Evolutionary conservation across 805 yeast genomes (phyloP).

Genomic region (Teunomyces funiuensis): DNA sequence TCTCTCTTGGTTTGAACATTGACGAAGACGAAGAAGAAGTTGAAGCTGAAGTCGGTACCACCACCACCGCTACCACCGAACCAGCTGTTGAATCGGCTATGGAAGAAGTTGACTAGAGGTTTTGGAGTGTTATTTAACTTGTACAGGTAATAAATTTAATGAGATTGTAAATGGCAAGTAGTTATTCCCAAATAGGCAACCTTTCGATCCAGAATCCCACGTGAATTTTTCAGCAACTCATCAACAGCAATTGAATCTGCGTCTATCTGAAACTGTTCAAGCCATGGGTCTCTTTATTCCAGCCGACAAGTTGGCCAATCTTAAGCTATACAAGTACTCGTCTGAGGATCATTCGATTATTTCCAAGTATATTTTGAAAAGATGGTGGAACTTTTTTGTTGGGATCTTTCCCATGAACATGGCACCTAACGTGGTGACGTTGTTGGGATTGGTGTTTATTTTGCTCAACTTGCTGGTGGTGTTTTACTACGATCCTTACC

Average conservation of each 20-base stretch:
- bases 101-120: slow-evolving; percentile 94
- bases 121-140: slow-evolving; percentile 6
- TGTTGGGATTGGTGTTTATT: slow-evolving; percentile 74
- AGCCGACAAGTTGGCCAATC: slow-evolving; percentile 46
- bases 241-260: neutral
- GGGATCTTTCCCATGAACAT: slow-evolving; percentile 75
- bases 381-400: slow-evolving; percentile 78
- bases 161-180: neutral
- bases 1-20: slow-evolving; percentile 96
- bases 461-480: slow-evolving; percentile 62
- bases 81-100: slow-evolving; percentile 88
- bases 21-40: slow-evolving; percentile 72
- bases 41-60: slow-evolving; percentile 49
- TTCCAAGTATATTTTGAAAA: slow-evolving; percentile 73
- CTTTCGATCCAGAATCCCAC: neutral
- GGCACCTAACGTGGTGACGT: slow-evolving; percentile 92
- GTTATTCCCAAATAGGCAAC: neutral
- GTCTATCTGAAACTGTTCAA: neutral
- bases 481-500: slow-evolving; percentile 69
- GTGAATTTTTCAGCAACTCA: neutral
- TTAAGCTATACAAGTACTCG: slow-evolving; percentile 62
- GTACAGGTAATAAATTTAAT: slow-evolving; percentile 5
- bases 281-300: slow-evolving; percentile 70
- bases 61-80: slow-evolving; percentile 53
- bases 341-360: slow-evolving; percentile 80